phyloP scores from a whole-genome alignment of 1,139 yeast species.

The Candida tunisiensis region DNA sequence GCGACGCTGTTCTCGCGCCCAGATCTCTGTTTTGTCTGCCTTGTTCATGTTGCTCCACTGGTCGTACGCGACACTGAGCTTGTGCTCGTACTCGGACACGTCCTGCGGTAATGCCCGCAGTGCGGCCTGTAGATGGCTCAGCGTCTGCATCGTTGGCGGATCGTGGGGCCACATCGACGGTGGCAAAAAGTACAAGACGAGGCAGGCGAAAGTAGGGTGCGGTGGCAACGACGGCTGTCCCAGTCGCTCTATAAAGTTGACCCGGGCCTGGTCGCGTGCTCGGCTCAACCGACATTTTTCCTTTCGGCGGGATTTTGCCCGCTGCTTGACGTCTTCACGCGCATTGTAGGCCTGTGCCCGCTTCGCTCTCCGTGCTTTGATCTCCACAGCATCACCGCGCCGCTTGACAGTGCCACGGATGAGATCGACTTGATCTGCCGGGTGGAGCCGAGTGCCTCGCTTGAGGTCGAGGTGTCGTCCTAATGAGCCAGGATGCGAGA shows the following conservation, averaged over 20 bases:
- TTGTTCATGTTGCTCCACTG: conserved; percentile 24
- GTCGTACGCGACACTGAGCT: conserved; percentile 25
- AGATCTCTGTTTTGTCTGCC: conserved; percentile 19
- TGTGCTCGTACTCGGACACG: conserved; percentile 7
- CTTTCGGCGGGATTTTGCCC: conserved; percentile 23
- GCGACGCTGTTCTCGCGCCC: conserved; percentile 26
- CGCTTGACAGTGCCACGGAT: conserved; percentile 30
- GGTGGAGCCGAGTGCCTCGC: conserved; percentile 29
- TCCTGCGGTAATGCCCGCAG: conserved; percentile 8
- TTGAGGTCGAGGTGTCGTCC: conserved; percentile 34
- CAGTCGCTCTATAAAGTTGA: conserved; percentile 20
- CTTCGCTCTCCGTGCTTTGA: conserved; percentile 22
- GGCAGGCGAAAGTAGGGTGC: conserved; percentile 28
- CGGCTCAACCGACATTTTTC: conserved; percentile 19
- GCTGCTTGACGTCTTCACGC: conserved; percentile 27
- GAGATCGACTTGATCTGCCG: conserved; percentile 25
- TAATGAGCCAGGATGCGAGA: conserved; percentile 34
- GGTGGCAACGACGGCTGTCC: conserved; percentile 24
- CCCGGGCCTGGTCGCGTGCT: conserved; percentile 19
- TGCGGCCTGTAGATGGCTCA: conserved; percentile 11
- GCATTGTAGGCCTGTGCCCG: conserved; percentile 27
- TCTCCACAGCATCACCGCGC: conserved; percentile 27
- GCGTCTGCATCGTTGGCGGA: conserved; percentile 29
- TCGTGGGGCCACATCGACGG: conserved; percentile 32
- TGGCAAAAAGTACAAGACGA: conserved; percentile 28